phyloP scores from a whole-genome alignment of 495 filamentous ascomycete genomes.

The Podospora pseudoanserina region DNA sequence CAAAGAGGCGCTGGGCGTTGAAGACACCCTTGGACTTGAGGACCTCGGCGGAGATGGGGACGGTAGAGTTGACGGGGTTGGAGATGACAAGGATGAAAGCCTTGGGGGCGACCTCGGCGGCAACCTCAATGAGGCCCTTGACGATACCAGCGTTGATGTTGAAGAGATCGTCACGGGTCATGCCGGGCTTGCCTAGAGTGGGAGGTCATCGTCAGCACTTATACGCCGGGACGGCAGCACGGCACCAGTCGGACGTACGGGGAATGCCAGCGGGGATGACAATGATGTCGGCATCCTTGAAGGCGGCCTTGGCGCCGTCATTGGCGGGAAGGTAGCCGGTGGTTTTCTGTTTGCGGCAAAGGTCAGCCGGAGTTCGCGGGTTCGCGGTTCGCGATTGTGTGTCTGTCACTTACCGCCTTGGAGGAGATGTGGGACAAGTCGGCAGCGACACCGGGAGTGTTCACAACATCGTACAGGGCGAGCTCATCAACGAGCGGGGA shows the following conservation, averaged over 20 bases:
- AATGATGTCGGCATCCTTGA: constrained; percentile 90
- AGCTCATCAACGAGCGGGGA: constrained; percentile 84
- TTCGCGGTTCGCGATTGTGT: constrained; percentile 2
- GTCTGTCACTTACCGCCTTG: constrained; percentile 62
- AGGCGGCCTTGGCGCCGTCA: constrained; percentile 80
- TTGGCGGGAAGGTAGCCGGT: constrained; percentile 85
- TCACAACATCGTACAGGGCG: constrained; percentile 97
- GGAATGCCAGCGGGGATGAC: constrained; percentile 98
- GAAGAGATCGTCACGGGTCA: constrained; percentile 99
- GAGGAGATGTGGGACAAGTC: constrained; percentile 98
- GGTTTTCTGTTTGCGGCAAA: constrained; percentile 62
- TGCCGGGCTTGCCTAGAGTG: constrained; percentile 88
- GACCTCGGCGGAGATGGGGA: constrained; percentile 94
- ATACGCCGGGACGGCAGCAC: constrained; percentile 13
- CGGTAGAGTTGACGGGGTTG: constrained; percentile 98
- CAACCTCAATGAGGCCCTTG: constrained; percentile 75
- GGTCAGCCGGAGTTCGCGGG: constrained; percentile 25
- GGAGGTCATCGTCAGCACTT: constrained; percentile 9
- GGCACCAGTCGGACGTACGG: constrained; percentile 57
- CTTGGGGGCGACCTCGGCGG: constrained; percentile 83
- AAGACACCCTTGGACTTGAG: constrained; percentile 91
- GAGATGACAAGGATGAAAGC: constrained; percentile 95
- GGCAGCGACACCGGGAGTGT: constrained; percentile 91
- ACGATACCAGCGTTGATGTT: constrained; percentile 97
- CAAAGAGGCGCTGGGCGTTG: constrained; percentile 89